These are phyloP conservation scores for Calonectria hongkongensis DNA, from an alignment of 2,329 filamentous ascomycete genomes.

Conservation along the genomic window DNA sequence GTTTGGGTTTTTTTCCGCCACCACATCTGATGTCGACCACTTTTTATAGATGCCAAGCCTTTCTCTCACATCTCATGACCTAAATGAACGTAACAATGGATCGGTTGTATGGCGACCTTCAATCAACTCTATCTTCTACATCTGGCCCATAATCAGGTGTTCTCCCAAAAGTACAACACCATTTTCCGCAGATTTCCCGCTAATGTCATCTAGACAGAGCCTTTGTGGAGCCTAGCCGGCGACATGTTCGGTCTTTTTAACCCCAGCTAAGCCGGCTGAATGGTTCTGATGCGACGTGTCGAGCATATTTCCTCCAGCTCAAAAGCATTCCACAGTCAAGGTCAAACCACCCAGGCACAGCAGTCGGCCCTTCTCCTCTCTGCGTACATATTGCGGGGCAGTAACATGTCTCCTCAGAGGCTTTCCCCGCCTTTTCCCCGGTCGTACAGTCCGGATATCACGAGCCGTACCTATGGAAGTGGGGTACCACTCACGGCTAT, in stretches of 20 bases:
- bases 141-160: too few relatives aligned
- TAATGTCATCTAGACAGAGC: not conserved
- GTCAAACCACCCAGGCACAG: not conserved
- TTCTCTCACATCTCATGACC: too few relatives aligned
- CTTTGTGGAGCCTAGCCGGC: not conserved
- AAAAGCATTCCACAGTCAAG: not conserved
- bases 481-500: conserved; percentile 15
- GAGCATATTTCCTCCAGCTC: not conserved
- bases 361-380: conserved; percentile 1
- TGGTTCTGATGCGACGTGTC: not conserved
- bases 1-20: too few relatives aligned
- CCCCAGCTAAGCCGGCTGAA: not conserved
- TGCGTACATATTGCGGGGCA: conserved; percentile 15
- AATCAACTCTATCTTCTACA: too few relatives aligned
- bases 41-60: too few relatives aligned
- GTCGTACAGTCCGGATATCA: conserved; percentile 12
- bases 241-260: conserved; percentile 9
- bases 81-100: too few relatives aligned
- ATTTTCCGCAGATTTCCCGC: not conserved
- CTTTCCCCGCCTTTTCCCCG: conserved; percentile 19
- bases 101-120: too few relatives aligned
- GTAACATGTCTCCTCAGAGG: not conserved
- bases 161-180: too few relatives aligned
- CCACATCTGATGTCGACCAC: too few relatives aligned
- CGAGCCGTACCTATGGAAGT: conserved; percentile 12